Conservation (phyloP, 495 filamentous ascomycete genomes). For the Neurospora cerealis region DNA sequence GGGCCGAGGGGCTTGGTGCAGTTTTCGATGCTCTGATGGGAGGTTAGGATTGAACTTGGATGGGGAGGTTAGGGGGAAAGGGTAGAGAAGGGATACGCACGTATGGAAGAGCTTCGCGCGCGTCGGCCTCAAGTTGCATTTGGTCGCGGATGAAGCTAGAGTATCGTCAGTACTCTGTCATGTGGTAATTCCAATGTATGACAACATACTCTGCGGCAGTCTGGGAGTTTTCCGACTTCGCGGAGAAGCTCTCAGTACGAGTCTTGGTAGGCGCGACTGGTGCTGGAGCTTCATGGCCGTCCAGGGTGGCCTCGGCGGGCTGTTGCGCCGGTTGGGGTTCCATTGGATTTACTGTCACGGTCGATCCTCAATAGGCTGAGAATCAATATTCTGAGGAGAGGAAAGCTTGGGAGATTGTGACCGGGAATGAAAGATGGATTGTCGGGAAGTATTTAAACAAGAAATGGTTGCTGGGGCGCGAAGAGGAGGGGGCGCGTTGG, state of each 20-base stretch:
- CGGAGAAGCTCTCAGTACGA: conserved; percentile 51
- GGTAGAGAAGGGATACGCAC: conserved; percentile 32
- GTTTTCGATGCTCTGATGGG: conserved; percentile 67
- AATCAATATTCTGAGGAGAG: not conserved
- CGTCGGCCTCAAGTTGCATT: conserved; percentile 84
- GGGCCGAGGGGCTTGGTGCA: conserved; percentile 84
- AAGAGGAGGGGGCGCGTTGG: not conserved
- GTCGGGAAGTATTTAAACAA: not conserved
- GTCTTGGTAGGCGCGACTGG: conserved; percentile 16
- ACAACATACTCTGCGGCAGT: conserved; percentile 71
- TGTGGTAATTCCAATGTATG: not conserved
- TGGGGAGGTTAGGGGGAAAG: not conserved
- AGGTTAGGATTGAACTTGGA: not conserved
- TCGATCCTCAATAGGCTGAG: not conserved
- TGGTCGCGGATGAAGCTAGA: conserved; percentile 78
- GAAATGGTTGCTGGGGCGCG: not conserved
- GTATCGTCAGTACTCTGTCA: not conserved
- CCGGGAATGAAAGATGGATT: not conserved
- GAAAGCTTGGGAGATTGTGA: not conserved
- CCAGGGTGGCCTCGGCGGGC: conserved; percentile 10
- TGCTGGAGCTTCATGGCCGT: conserved; percentile 11
- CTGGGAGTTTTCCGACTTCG: conserved; percentile 61
- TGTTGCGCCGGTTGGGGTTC: conserved; percentile 13
- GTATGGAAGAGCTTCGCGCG: conserved; percentile 88
- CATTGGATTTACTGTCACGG: conserved; percentile 7